Evolutionary conservation across 495 filamentous ascomycete species (phyloP).

Genomic region (Tuber brumale): DNA sequence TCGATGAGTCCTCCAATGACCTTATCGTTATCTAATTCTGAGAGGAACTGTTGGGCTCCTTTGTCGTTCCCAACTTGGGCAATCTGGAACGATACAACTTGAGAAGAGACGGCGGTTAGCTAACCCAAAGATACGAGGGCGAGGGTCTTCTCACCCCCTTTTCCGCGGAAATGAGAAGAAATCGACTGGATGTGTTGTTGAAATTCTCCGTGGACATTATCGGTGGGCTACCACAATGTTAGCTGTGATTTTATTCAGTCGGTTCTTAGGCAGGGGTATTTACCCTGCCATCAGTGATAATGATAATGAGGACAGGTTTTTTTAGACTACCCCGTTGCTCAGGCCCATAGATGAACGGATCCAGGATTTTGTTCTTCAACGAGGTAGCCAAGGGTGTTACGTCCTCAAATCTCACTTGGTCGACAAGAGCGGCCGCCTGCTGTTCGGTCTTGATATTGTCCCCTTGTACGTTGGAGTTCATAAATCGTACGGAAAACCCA

Average conservation of each 20-base stretch:
- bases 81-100: slow-evolving; percentile 59
- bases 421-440: slow-evolving; percentile 55
- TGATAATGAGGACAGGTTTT: slow-evolving; percentile 64
- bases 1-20: slow-evolving; percentile 58
- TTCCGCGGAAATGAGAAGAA: slow-evolving; percentile 29
- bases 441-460: slow-evolving; percentile 54
- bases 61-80: slow-evolving; percentile 67
- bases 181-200: slow-evolving; percentile 32
- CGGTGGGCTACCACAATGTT: slow-evolving; percentile 24
- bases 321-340: slow-evolving; percentile 49
- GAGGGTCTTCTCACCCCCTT: slow-evolving; percentile 25
- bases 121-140: neutral
- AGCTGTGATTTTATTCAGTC: neutral
- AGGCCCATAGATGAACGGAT: slow-evolving; percentile 52
- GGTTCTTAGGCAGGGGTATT: neutral
- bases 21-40: slow-evolving; percentile 58
- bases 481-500: slow-evolving; percentile 64
- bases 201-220: slow-evolving; percentile 35
- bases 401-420: slow-evolving; percentile 57
- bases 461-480: slow-evolving; percentile 53
- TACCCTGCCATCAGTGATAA: slow-evolving; percentile 59
- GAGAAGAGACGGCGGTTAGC: slow-evolving; percentile 9
- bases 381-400: slow-evolving; percentile 62
- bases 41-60: slow-evolving; percentile 59
- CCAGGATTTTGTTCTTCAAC: slow-evolving; percentile 57